These are phyloP conservation scores for Exserohilum turcica DNA, from an alignment of 2,329 filamentous ascomycete genomes.

Conservation along the genomic window DNA sequence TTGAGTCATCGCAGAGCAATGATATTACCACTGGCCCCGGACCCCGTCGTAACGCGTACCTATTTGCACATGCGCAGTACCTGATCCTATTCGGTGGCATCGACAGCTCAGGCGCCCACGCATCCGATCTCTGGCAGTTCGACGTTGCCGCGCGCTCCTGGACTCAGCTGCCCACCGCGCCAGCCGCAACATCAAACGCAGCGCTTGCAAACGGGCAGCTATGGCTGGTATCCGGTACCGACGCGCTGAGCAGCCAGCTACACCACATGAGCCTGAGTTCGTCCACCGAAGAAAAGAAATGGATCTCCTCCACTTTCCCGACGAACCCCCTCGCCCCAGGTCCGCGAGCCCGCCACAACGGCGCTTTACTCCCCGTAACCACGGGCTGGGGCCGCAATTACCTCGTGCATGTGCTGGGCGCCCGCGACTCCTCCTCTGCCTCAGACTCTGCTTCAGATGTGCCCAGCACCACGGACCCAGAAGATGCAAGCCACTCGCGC, in stretches of 20 bases:
- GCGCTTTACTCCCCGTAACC: slow-evolving; percentile 48
- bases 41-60: slow-evolving; percentile 24
- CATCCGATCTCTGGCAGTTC: slow-evolving; percentile 38
- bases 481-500: slow-evolving; percentile 16
- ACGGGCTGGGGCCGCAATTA: slow-evolving; percentile 54
- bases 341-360: slow-evolving; percentile 47
- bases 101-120: slow-evolving; percentile 26
- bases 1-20: slow-evolving; percentile 21
- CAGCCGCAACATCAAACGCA: slow-evolving; percentile 41
- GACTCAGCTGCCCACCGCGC: slow-evolving; percentile 33
- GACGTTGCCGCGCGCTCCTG: slow-evolving; percentile 27
- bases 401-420: slow-evolving; percentile 52
- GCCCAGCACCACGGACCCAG: neutral
- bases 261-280: slow-evolving; percentile 33
- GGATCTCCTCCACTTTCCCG: slow-evolving; percentile 50
- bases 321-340: slow-evolving; percentile 52
- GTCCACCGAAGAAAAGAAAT: slow-evolving; percentile 31
- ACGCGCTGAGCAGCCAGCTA: slow-evolving; percentile 38
- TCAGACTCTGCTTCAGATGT: neutral
- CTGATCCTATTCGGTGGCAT: slow-evolving; percentile 38
- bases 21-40: slow-evolving; percentile 25
- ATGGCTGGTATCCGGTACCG: slow-evolving; percentile 48
- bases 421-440: too few relatives aligned
- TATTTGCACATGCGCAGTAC: slow-evolving; percentile 27
- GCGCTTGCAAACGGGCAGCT: slow-evolving; percentile 46